phyloP scores from a whole-genome alignment of 1,284 basidiomycete species.

The Baeospora myosura region DNA sequence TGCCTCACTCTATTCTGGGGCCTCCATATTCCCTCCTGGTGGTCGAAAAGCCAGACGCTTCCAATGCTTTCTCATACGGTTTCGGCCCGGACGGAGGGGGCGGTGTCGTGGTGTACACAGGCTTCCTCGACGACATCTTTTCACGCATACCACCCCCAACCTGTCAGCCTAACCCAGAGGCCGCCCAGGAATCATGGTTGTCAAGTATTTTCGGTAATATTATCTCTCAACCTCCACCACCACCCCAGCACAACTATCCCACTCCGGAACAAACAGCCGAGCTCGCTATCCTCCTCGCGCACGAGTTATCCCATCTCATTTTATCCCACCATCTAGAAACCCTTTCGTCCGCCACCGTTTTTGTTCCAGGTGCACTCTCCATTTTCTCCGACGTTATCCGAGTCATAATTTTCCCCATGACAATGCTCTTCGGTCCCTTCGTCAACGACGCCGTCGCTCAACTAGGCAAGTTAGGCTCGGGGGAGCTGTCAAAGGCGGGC shows the following conservation, averaged over 20 bases:
- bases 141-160: constrained; percentile 29
- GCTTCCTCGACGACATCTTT: constrained; percentile 78
- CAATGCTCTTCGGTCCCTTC: constrained; percentile 85
- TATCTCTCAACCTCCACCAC: constrained; percentile 25
- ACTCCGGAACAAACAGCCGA: constrained; percentile 76
- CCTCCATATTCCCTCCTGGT: constrained; percentile 82
- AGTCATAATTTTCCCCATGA: constrained; percentile 77
- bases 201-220: constrained; percentile 42
- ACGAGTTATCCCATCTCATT: constrained; percentile 83
- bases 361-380: constrained; percentile 74
- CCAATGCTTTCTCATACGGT: constrained; percentile 87
- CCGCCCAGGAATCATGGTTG: constrained; percentile 37
- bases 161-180: constrained; percentile 13
- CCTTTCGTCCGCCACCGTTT: constrained; percentile 72
- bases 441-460: constrained; percentile 85
- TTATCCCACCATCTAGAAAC: constrained; percentile 87
- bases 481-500: constrained; percentile 64
- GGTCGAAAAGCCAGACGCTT: constrained; percentile 71
- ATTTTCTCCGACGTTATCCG: constrained; percentile 70
- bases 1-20: constrained; percentile 59
- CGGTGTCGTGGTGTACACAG: constrained; percentile 85
- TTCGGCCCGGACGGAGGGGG: constrained; percentile 86
- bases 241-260: constrained; percentile 43
- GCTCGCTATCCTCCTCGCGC: constrained; percentile 79
- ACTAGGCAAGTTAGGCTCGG: constrained; percentile 66